Evolutionary conservation across 2,329 filamentous ascomycete genomes (phyloP).

Genomic region (Colletotrichum noveboracense): DNA sequence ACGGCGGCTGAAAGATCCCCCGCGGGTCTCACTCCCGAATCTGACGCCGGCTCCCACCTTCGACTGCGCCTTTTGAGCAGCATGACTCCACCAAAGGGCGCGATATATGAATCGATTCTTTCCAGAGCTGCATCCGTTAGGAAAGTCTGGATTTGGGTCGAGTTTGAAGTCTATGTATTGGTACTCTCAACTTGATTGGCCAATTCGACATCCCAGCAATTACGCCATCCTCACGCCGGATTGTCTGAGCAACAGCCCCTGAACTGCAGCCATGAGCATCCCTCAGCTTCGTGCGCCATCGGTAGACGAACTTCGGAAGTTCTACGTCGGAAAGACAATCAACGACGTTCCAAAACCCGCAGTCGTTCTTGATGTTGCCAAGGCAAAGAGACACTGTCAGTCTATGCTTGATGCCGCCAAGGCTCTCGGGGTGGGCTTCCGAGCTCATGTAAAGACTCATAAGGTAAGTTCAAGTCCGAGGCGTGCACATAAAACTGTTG

Average conservation of each 20-base stretch:
- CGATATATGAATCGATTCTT: not conserved
- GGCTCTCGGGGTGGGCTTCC: constrained; percentile 56
- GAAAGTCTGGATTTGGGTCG: not conserved
- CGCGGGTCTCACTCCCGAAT: not conserved
- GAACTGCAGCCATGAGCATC: not conserved
- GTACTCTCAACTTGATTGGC: not conserved
- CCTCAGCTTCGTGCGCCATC: constrained; percentile 23
- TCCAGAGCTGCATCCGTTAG: not conserved
- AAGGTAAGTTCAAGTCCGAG: constrained; percentile 46
- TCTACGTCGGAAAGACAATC: constrained; percentile 31
- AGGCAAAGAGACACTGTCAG: constrained; percentile 59
- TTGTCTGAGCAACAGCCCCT: not conserved
- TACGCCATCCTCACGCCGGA: not conserved
- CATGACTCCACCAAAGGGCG: not conserved
- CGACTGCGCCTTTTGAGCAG: not conserved
- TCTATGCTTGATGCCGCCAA: constrained; percentile 58
- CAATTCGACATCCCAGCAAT: not conserved
- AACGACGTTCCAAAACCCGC: constrained; percentile 56
- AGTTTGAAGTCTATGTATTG: accelerated
- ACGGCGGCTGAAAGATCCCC: not conserved
- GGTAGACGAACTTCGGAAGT: constrained; percentile 22
- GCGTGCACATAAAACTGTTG: accelerated
- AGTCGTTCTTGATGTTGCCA: constrained; percentile 58
- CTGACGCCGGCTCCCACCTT: not conserved
- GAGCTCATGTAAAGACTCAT: constrained; percentile 71